Evolutionary conservation across 805 yeast species (phyloP), one percentile per base, ranked within the genome.

Genomic region (Kurtzmaniella fragi): DNA sequence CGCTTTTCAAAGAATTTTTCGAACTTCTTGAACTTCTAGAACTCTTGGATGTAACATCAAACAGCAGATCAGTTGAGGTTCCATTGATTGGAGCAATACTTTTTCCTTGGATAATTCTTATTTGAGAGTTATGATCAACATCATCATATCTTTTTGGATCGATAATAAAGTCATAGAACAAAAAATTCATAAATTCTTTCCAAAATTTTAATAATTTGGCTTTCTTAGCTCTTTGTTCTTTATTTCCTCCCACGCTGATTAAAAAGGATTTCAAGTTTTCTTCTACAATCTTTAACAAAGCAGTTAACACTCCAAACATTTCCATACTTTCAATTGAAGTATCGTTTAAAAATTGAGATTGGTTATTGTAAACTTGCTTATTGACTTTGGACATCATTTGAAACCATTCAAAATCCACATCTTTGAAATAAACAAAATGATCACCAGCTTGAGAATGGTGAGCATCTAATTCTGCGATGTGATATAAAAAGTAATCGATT

Each of bases 401-500:
- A 35, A 56, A 48, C 46, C 49, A 45, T 26, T 53, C 58, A 35
- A 47, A 48, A 28, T 52, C 46, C 17, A 43, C 42, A 37, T 58
- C 63, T 29, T 44, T 42, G 32, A 52, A 49, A 40, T 56, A 55
- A 32, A 49, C 43, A 42, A 50, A 55, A 12, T 40, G 37, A 32
- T 41, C 37, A 39, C 38, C 12, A 9, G 31, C 14, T 13, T 29
- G 35, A 33, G 41, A 41, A 11, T 41, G 28, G 17, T 8, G 29
- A 13, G 39, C 47, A 2, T 41, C 36, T 15, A 46, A 34, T 13
- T 42, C 40, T 31, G 35, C 35, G 17, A 50, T 31, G 32, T 53
- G 49, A 28, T 50, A 42, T 14, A 59, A 44, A 31, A 56, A 45
- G 38, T 50, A 50, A 37, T 57, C 63, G 29, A 55, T 23, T 8